Conservation (phyloP, 768 basidiomycete species). For the Neoboletus brunneissimus region DNA sequence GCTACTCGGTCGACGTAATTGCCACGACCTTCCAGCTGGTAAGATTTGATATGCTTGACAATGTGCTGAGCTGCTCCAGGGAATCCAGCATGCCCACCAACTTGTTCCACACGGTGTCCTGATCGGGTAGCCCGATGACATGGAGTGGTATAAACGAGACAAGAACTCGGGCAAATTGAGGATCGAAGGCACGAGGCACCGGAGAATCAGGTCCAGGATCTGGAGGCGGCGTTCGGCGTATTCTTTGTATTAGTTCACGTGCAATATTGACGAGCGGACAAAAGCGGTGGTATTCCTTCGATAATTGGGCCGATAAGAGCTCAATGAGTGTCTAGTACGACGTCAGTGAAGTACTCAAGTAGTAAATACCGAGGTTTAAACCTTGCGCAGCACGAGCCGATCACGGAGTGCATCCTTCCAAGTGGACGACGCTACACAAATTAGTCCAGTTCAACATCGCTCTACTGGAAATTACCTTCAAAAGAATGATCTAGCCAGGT, state of each 20-base stretch:
- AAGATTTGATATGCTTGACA: slow-evolving; percentile 45
- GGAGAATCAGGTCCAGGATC: slow-evolving; percentile 44
- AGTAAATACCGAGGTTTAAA: slow-evolving; percentile 19
- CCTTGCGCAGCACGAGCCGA: slow-evolving; percentile 59
- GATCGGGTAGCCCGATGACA: slow-evolving; percentile 49
- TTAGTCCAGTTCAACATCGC: slow-evolving; percentile 2
- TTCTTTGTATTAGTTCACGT: slow-evolving; percentile 14
- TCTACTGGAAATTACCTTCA: slow-evolving; percentile 34
- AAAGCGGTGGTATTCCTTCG: slow-evolving; percentile 26
- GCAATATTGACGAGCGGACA: slow-evolving; percentile 17
- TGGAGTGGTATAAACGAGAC: slow-evolving; percentile 68
- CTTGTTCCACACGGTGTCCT: slow-evolving; percentile 50
- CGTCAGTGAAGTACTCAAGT: slow-evolving; percentile 4
- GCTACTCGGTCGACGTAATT: background rate
- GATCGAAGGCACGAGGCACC: slow-evolving; percentile 59
- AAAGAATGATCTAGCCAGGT: slow-evolving; percentile 53
- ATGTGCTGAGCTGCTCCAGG: slow-evolving; percentile 48
- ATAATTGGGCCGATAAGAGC: slow-evolving; percentile 24
- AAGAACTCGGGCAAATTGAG: slow-evolving; percentile 61
- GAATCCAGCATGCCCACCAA: slow-evolving; percentile 51
- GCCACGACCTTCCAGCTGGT: slow-evolving; percentile 60
- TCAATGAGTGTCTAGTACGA: slow-evolving; percentile 24
- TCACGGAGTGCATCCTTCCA: slow-evolving; percentile 53
- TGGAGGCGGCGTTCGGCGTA: slow-evolving; percentile 30
- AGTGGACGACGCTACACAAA: slow-evolving; percentile 38